Percentiles rank a stretch among this genome's conserved stretches.
Evolutionary conservation across 306 rosid species (phyloP).

Genomic region (Quillaja saponaria): DNA sequence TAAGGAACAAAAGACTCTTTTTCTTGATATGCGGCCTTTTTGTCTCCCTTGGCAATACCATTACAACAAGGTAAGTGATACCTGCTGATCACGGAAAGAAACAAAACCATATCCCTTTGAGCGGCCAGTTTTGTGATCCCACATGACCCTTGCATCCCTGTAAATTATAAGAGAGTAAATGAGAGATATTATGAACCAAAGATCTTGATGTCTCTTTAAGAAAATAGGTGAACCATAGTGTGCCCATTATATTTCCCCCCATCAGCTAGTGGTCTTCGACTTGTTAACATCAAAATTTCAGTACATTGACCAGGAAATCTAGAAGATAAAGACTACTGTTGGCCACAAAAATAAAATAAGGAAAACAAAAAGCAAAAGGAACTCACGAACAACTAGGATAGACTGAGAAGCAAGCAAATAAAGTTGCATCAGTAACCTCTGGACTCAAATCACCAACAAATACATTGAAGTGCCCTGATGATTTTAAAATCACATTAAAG

Average conservation of each 20-base stretch:
- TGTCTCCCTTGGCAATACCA: conserved; percentile 22
- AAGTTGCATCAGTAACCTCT: conserved; percentile 76
- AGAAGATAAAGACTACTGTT: conserved; percentile 26
- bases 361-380: conserved; percentile 48
- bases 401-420: conserved; percentile 75
- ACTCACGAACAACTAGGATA: conserved; percentile 78
- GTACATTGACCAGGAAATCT: conserved; percentile 24
- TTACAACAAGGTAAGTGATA: conserved; percentile 37
- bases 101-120: conserved; percentile 72
- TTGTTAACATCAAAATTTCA: conserved; percentile 26
- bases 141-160: conserved; percentile 71
- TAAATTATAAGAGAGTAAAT: conserved; percentile 27
- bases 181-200: conserved; percentile 32
- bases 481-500: conserved; percentile 51
- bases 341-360: conserved; percentile 28
- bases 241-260: conserved; percentile 24
- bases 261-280: conserved; percentile 40
- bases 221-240: too few species aligned
- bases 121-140: conserved; percentile 73
- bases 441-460: conserved; percentile 76
- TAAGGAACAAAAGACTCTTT: too few species aligned
- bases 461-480: conserved; percentile 66
- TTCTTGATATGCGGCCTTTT: neutral
- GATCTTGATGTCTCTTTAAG: conserved; percentile 18
- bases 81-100: conserved; percentile 67